phyloP scores from a whole-genome alignment of 148 eudicot species.

The Polygonum aviculare region DNA sequence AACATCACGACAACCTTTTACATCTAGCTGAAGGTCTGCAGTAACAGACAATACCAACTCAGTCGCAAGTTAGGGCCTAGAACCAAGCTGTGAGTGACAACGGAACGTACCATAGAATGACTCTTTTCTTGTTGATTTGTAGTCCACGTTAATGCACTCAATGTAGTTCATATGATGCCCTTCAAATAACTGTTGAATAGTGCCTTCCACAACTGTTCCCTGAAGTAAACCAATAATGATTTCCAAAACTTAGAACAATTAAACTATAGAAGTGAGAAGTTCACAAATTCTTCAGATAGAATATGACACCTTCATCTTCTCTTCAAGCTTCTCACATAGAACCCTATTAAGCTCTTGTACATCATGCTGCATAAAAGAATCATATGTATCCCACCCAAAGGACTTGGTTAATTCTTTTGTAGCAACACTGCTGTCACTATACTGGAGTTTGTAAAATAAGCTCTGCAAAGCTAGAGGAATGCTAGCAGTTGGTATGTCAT shows the following conservation, averaged over 20 bases:
- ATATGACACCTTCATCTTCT: slow-evolving; percentile 79
- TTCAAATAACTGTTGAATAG: slow-evolving; percentile 86
- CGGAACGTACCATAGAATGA: slow-evolving; percentile 39
- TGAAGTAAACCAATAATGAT: slow-evolving; percentile 13
- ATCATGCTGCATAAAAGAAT: slow-evolving; percentile 97
- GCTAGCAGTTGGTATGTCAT: slow-evolving; percentile 84
- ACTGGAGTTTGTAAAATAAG: slow-evolving; percentile 88
- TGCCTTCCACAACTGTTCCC: slow-evolving; percentile 98
- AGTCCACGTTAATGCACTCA: slow-evolving; percentile 76
- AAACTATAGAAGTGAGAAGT: not conserved
- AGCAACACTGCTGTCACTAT: slow-evolving; percentile 82
- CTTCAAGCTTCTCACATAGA: slow-evolving; percentile 93
- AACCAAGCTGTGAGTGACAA: not conserved
- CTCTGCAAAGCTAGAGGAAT: slow-evolving; percentile 93
- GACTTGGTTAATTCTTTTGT: slow-evolving; percentile 94
- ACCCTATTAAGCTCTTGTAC: slow-evolving; percentile 96
- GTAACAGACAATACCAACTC: slow-evolving; percentile 12
- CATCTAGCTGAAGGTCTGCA: slow-evolving; percentile 94
- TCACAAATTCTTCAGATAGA: not conserved
- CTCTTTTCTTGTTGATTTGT: slow-evolving; percentile 43
- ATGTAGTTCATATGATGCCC: slow-evolving; percentile 98
- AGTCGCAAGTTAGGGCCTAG: not conserved
- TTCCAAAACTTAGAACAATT: slow-evolving; percentile 12
- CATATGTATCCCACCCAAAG: slow-evolving; percentile 94
- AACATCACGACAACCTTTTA: slow-evolving; percentile 74